Conservation (phyloP, 2,329 filamentous ascomycete species). For the Neonectria sp. region DNA sequence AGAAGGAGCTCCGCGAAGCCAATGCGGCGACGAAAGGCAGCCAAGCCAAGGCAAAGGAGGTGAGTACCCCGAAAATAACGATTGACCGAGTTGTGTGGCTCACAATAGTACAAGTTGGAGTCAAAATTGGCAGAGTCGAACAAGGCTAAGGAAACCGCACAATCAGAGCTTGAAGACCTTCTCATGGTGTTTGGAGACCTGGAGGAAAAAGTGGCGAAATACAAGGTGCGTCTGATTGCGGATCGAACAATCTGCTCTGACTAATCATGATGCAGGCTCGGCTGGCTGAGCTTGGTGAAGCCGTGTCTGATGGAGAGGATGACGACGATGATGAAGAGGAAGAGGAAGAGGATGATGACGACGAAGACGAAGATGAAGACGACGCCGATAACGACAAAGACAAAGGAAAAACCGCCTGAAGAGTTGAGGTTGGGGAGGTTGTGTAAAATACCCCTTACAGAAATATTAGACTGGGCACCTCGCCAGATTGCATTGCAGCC, state of each 20-base stretch:
- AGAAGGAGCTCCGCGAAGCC: conserved; percentile 46
- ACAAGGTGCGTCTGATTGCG: conserved; percentile 72
- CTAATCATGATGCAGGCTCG: conserved; percentile 61
- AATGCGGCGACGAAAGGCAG: conserved; percentile 38
- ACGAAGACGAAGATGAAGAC: conserved; percentile 42
- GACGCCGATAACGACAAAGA: conserved; percentile 16
- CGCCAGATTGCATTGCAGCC: conserved; percentile 47
- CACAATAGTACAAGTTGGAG: conserved; percentile 48
- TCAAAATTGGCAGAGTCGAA: conserved; percentile 61
- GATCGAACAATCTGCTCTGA: conserved; percentile 18
- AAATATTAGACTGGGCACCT: conserved; percentile 47
- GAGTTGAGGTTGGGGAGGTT: conserved; percentile 11
- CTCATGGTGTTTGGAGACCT: conserved; percentile 86
- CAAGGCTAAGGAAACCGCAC: conserved; percentile 73
- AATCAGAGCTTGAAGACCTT: conserved; percentile 84
- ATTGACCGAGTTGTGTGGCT: conserved; percentile 44
- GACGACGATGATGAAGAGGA: conserved; percentile 72
- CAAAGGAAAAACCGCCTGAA: conserved; percentile 18
- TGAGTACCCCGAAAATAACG: conserved; percentile 29
- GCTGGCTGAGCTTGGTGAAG: conserved; percentile 76
- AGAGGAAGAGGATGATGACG: conserved; percentile 65
- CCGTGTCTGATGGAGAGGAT: conserved; percentile 83
- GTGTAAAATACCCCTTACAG: conserved; percentile 48
- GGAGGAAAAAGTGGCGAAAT: conserved; percentile 82
- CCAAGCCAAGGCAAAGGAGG: conserved; percentile 45